Conservation (phyloP, 2,329 filamentous ascomycete genomes). For the Elsinoe necatrix region DNA sequence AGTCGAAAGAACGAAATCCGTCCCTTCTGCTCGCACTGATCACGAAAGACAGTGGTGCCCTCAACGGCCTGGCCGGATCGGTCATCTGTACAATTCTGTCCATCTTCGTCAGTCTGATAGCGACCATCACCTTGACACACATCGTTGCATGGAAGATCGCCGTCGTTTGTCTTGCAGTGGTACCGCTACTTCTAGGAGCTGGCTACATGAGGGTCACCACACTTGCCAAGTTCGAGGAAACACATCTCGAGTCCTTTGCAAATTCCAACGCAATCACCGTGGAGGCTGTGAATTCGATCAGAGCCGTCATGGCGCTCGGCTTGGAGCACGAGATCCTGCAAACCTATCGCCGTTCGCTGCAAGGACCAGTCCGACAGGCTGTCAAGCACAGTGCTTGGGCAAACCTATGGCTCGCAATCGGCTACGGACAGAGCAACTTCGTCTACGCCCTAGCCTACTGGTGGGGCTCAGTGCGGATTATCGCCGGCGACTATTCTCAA, state of each 20-base stretch:
- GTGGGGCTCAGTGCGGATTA: constrained; percentile 67
- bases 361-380: constrained; percentile 20
- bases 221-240: constrained; percentile 51
- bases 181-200: constrained; percentile 60
- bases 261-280: constrained; percentile 39
- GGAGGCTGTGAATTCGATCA: constrained; percentile 46
- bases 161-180: constrained; percentile 59
- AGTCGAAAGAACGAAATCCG: constrained; percentile 54
- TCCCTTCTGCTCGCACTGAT: constrained; percentile 57
- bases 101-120: constrained; percentile 58
- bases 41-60: constrained; percentile 58
- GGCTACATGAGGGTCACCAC: constrained; percentile 61
- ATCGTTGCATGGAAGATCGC: constrained; percentile 70
- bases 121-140: constrained; percentile 59
- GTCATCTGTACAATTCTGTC: constrained; percentile 63
- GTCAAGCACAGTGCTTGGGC: constrained; percentile 20
- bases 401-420: constrained; percentile 50
- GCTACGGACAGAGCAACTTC: constrained; percentile 54
- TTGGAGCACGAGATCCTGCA: constrained; percentile 17
- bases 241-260: constrained; percentile 31
- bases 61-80: constrained; percentile 61
- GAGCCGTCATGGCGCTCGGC: constrained; percentile 32
- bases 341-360: constrained; percentile 21
- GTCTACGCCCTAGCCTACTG: constrained; percentile 71
- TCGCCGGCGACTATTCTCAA: constrained; percentile 55